Conservation (phyloP, 2,329 filamentous ascomycete genomes). For the Diplocarpon rosae region DNA sequence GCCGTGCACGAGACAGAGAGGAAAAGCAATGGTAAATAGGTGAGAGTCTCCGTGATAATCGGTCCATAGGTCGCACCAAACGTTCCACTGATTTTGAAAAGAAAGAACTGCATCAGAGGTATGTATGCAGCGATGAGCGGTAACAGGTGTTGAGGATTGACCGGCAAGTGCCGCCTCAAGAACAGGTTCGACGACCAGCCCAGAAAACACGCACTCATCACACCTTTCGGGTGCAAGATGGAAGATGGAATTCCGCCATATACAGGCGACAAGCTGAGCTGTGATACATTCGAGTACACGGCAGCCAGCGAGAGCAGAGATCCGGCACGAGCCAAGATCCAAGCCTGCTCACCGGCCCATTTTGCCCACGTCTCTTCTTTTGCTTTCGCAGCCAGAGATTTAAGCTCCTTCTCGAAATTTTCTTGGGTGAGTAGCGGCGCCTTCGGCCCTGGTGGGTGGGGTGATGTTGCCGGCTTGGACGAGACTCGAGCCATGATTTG, state of each 20-base stretch:
- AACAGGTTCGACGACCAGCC: conserved; percentile 61
- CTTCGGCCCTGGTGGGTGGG: conserved; percentile 6
- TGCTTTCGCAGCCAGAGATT: conserved; percentile 25
- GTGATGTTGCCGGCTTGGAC: conserved; percentile 8
- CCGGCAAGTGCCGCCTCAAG: conserved; percentile 37
- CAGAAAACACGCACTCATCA: conserved; percentile 55
- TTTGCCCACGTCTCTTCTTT: conserved; percentile 25
- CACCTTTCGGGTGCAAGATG: conserved; percentile 56
- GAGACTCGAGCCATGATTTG: conserved; percentile 10
- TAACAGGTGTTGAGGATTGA: conserved; percentile 43
- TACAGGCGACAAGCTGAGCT: conserved; percentile 70
- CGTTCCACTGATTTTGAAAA: conserved; percentile 54
- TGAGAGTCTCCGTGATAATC: conserved; percentile 60
- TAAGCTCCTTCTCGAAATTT: conserved; percentile 28
- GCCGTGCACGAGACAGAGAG: conserved; percentile 54
- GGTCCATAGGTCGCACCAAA: conserved; percentile 66
- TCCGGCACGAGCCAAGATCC: conserved; percentile 27
- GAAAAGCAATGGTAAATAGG: conserved; percentile 58
- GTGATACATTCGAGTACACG: conserved; percentile 57
- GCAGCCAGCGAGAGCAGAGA: conserved; percentile 47
- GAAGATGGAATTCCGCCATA: conserved; percentile 76
- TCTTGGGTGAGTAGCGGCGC: conserved; percentile 25
- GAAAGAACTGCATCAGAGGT: conserved; percentile 59
- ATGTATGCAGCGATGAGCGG: conserved; percentile 67
- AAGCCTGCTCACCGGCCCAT: conserved; percentile 22